Percentiles rank a stretch among this genome's conserved stretches.
phyloP scores from a whole-genome alignment of 257 asterid species.

The Jacaranda copaia region DNA sequence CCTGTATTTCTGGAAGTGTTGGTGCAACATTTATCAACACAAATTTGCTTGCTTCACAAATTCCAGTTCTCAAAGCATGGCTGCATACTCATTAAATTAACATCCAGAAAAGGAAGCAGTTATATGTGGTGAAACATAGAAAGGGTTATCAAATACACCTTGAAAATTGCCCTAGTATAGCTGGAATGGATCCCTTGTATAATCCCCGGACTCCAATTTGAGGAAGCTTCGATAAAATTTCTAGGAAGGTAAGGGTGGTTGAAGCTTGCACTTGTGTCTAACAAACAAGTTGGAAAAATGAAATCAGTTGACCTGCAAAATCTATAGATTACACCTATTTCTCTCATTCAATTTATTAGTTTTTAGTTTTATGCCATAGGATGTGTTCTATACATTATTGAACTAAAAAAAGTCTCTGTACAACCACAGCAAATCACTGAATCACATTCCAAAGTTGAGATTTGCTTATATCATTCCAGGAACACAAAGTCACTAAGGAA shows the following conservation, averaged over 20 bases:
- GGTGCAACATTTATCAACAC: conserved; percentile 91
- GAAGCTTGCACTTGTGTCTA: conserved; percentile 99
- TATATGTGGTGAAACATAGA: background rate
- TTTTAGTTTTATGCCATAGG: conserved; percentile 26
- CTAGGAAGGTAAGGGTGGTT: conserved; percentile 75
- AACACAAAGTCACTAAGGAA: background rate
- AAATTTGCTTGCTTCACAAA: conserved; percentile 93
- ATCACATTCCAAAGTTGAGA: background rate
- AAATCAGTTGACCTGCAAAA: conserved; percentile 39
- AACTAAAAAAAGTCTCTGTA: conserved; percentile 2
- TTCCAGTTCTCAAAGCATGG: conserved; percentile 97
- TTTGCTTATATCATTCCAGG: background rate
- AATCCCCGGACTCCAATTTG: conserved; percentile 84
- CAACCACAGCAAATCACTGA: conserved; percentile 7
- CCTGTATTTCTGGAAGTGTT: conserved; percentile 93
- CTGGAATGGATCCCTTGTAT: conserved; percentile 95
- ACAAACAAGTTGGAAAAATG: conserved; percentile 37
- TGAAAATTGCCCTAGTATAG: conserved; percentile 94
- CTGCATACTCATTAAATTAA: conserved; percentile 50
- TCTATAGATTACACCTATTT: conserved; percentile 29
- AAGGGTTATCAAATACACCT: conserved; percentile 52
- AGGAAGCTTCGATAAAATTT: conserved; percentile 86
- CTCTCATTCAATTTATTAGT: conserved; percentile 17
- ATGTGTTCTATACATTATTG: conserved; percentile 9
- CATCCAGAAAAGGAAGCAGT: conserved; percentile 2